phyloP scores from a whole-genome alignment of 1,139 yeast species.

The Hyphopichia fennica region DNA sequence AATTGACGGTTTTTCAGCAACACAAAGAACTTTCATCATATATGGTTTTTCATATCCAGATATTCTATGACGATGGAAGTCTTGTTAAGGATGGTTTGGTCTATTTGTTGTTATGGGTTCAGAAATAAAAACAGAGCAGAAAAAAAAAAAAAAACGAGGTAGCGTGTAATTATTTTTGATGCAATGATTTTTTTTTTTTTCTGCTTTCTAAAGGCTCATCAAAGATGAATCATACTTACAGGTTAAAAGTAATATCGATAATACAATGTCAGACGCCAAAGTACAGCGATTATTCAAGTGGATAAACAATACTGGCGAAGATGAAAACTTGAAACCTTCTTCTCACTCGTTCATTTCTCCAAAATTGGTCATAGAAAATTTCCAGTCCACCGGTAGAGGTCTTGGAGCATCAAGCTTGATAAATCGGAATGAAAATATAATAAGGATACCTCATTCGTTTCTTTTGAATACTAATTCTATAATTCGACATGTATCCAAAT shows the following conservation, averaged over 20 bases:
- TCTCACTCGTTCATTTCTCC: constrained; percentile 26
- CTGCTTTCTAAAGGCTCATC: no score
- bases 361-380: neutral
- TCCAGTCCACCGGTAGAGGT: constrained; percentile 58
- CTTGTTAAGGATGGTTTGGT: neutral
- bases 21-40: constrained; percentile 81
- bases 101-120: neutral
- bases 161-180: no score
- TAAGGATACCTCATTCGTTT: constrained; percentile 58
- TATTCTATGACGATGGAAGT: neutral
- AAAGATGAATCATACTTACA: no score
- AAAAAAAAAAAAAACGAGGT: no score
- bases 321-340: constrained; percentile 19
- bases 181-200: no score
- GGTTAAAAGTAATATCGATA: no score
- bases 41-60: neutral
- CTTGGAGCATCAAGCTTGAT: constrained; percentile 44
- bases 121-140: no score
- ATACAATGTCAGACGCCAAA: constrained; percentile 4
- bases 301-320: constrained; percentile 23
- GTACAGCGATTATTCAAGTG: constrained; percentile 17
- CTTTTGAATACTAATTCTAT: constrained; percentile 64
- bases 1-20: constrained; percentile 96
- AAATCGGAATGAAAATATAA: constrained; percentile 39
- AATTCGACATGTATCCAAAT: constrained; percentile 33